A percentile compares a stretch with the other conserved stretches of the same genome.
phyloP scores from a whole-genome alignment of 495 filamentous ascomycete species.

The Staphylotrichum tortipilum region DNA sequence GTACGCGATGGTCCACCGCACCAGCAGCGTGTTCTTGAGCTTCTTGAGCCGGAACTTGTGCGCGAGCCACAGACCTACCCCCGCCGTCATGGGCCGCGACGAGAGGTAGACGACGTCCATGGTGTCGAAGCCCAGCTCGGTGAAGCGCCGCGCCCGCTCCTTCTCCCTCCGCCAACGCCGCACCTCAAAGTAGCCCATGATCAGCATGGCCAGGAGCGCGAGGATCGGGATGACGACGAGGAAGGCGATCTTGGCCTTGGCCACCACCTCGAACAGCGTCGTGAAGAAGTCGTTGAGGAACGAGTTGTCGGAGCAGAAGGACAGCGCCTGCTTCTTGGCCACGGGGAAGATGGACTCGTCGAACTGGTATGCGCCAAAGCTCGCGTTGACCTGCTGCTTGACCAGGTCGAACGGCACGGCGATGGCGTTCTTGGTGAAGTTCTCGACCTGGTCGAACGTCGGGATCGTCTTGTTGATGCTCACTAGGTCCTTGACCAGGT shows the following conservation, averaged over 20 bases:
- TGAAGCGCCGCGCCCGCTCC: conserved; percentile 57
- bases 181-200: conserved; percentile 73
- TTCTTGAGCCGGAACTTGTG: conserved; percentile 43
- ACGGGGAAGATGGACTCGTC: conserved; percentile 69
- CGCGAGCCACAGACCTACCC: conserved; percentile 64
- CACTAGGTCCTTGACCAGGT: conserved; percentile 54
- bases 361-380: conserved; percentile 63
- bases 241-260: conserved; percentile 61
- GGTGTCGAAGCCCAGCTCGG: conserved; percentile 56
- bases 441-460: conserved; percentile 71
- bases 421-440: conserved; percentile 63
- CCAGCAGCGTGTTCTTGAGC: conserved; percentile 57
- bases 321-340: conserved; percentile 68
- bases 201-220: conserved; percentile 56
- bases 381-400: conserved; percentile 58
- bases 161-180: conserved; percentile 67
- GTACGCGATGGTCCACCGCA: conserved; percentile 83
- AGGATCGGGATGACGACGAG: conserved; percentile 59
- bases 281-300: conserved; percentile 84
- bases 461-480: conserved; percentile 70
- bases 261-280: conserved; percentile 49
- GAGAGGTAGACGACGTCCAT: conserved; percentile 86
- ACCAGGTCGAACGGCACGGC: conserved; percentile 68
- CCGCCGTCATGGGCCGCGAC: conserved; percentile 66
- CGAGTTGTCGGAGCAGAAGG: conserved; percentile 80